phyloP scores from a whole-genome alignment of 306 rosid genomes.

The Oemleria cerasiformis region DNA sequence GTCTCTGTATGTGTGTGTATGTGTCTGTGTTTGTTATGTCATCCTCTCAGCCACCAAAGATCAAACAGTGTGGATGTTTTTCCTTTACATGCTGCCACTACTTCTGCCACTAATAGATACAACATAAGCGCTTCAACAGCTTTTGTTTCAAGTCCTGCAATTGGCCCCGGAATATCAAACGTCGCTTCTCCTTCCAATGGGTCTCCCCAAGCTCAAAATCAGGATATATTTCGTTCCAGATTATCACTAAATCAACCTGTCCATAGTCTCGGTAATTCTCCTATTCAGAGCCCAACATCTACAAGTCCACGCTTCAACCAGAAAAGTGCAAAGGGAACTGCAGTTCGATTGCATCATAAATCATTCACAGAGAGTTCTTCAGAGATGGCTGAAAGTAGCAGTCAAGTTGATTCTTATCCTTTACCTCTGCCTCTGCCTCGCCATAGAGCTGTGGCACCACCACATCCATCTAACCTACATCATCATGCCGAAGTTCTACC shows the following conservation, averaged over 20 bases:
- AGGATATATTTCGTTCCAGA: constrained; percentile 34
- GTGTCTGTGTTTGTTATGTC: not conserved
- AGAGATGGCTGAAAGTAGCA: constrained; percentile 45
- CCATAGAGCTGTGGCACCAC: constrained; percentile 28
- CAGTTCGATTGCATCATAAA: constrained; percentile 26
- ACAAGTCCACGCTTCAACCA: constrained; percentile 28
- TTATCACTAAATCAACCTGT: not conserved
- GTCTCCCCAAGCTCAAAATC: constrained; percentile 32
- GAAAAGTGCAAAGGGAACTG: constrained; percentile 36
- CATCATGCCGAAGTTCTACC: constrained; percentile 32
- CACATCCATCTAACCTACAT: constrained; percentile 31
- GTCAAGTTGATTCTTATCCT: constrained; percentile 61
- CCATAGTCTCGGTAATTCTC: constrained; percentile 49
- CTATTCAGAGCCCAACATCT: constrained; percentile 45
- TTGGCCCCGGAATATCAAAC: constrained; percentile 61
- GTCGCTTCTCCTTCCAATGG: constrained; percentile 29
- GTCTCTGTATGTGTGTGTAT: too few relatives aligned
- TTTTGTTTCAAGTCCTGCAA: constrained; percentile 50
- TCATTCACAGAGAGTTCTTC: constrained; percentile 11
- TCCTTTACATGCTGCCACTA: constrained; percentile 18
- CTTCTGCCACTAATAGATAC: constrained; percentile 26
- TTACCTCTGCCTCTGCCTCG: constrained; percentile 75
- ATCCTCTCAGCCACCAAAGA: constrained; percentile 16
- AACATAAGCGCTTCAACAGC: constrained; percentile 70
- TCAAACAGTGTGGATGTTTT: constrained; percentile 20